Base-by-base conservation (phyloP, 495 filamentous ascomycete species). In the Chaetomium cochliodes region DNA sequence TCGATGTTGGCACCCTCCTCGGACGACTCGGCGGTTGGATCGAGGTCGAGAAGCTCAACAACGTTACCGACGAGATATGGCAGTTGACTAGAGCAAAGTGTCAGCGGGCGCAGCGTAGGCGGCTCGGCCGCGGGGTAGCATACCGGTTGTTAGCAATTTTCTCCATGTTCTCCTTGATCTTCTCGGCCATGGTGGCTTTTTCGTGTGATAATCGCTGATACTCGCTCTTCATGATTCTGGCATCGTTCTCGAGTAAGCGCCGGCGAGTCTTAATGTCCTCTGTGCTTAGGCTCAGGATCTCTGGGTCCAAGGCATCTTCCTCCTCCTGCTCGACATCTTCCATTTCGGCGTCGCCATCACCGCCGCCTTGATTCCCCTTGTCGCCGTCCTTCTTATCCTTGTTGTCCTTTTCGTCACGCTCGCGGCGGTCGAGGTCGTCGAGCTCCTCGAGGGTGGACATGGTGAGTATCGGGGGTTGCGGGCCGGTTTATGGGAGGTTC, bases 111-210 rank as follows among this genome's bases (percentile, higher is more conserved):
- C 5, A 12, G 23, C 51, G 20, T 7, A 52, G 52, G 26, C 30
- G 37, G 11, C 7, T 13, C 25, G 8, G 39, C 62, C 44, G 41
- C 47, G 30, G 47, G 30, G 58, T 13, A 28, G 46, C 83, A 67
- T 82, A 97, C 94, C 92, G 87, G 78, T 98, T 98, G 76, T 98
- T 98, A 64, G 96, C 93, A 65, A 98, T 98, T 86, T 98, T 98
- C 67, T 98, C 94, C 70, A 90, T 78, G 71, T 98, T 98, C 73
- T 98, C 94, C 84, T 97, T 98, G 74, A 98, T 97, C 83, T 96
- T 97, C 74, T 98, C 96, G 63, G 86, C 84, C 94, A 98, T 98
- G 64, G 88, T 85, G 59, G 87, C 85, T 81, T 96, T 96, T 79
- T 98, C 94, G 72, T 98, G 94, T 69, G 88, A 88, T 81, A 98